These are phyloP conservation scores for Tylopilus orsonianus DNA, from an alignment of 1,284 basidiomycete genomes.

Conservation along the genomic window DNA sequence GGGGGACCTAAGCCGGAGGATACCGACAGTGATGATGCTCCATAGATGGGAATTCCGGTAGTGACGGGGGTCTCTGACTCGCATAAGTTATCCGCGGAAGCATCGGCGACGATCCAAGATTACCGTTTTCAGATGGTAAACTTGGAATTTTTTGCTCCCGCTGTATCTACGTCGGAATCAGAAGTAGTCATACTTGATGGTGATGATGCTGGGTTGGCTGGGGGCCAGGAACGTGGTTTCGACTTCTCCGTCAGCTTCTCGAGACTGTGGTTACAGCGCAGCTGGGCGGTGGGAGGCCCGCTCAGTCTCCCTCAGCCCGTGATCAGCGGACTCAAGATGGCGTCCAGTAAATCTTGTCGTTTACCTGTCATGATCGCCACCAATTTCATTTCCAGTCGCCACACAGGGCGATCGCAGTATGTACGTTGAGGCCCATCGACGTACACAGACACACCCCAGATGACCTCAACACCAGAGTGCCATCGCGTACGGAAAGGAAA, in stretches of 20 bases:
- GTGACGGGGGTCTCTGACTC: slow-evolving; percentile 24
- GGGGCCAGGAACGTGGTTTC: background rate
- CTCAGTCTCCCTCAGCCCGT: slow-evolving; percentile 23
- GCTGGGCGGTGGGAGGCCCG: slow-evolving; percentile 19
- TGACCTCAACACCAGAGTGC: background rate
- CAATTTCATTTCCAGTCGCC: slow-evolving; percentile 28
- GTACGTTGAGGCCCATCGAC: background rate
- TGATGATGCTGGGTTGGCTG: background rate
- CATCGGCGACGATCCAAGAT: slow-evolving; percentile 36
- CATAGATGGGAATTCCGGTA: slow-evolving; percentile 5
- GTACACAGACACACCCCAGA: background rate
- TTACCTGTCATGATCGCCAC: slow-evolving; percentile 32
- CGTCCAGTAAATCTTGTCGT: slow-evolving; percentile 1
- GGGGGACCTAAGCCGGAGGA: slow-evolving; percentile 82
- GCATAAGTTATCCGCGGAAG: slow-evolving; percentile 28
- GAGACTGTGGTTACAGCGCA: slow-evolving; percentile 25
- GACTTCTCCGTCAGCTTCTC: slow-evolving; percentile 16
- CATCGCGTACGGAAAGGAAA: background rate
- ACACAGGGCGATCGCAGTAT: slow-evolving; percentile 21
- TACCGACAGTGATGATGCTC: slow-evolving; percentile 60
- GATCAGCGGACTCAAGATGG: slow-evolving; percentile 18
- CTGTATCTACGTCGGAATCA: slow-evolving; percentile 7
- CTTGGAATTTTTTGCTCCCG: slow-evolving; percentile 21
- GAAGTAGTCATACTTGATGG: background rate
- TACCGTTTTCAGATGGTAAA: slow-evolving; percentile 32